A percentile compares a stretch with the other conserved stretches of the same genome.
Conservation (phyloP, 495 filamentous ascomycete genomes). For the Aspergillus cavernicola region DNA sequence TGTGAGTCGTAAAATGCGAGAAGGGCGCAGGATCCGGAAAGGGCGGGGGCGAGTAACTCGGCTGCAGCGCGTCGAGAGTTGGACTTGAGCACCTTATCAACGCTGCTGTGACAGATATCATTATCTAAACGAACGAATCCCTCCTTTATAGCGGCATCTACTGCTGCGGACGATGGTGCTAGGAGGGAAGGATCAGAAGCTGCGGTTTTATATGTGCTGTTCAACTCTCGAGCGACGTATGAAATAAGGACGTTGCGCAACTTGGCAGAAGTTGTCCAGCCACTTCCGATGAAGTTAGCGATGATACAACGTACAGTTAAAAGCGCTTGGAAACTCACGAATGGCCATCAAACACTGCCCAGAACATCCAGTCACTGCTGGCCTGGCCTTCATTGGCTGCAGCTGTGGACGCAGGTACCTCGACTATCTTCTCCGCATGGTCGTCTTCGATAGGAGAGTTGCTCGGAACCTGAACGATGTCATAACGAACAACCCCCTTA, state of each 20-base stretch:
- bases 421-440: conserved; percentile 94
- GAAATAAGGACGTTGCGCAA: conserved; percentile 86
- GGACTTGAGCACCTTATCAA: conserved; percentile 81
- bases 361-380: conserved; percentile 98
- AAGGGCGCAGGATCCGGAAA: conserved; percentile 93
- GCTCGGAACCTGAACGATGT: conserved; percentile 89
- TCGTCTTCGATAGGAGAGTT: conserved; percentile 99
- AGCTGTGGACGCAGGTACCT: conserved; percentile 62
- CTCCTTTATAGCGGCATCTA: conserved; percentile 88
- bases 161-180: conserved; percentile 65
- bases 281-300: conserved; percentile 47
- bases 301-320: background rate
- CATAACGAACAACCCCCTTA: conserved; percentile 88
- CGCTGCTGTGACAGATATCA: conserved; percentile 87
- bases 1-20: conserved; percentile 93
- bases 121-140: conserved; percentile 86
- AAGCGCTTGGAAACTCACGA: conserved; percentile 52
- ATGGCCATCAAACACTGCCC: conserved; percentile 98
- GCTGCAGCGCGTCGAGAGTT: conserved; percentile 83
- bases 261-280: conserved; percentile 98
- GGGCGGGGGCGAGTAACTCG: conserved; percentile 84
- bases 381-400: conserved; percentile 46
- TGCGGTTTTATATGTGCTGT: conserved; percentile 79
- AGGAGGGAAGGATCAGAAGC: conserved; percentile 56
- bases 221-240: conserved; percentile 92